Percentiles rank a stretch among this genome's conserved stretches.
Conservation (phyloP, 805 yeast species). For the Metschnikowia kofuensis region DNA sequence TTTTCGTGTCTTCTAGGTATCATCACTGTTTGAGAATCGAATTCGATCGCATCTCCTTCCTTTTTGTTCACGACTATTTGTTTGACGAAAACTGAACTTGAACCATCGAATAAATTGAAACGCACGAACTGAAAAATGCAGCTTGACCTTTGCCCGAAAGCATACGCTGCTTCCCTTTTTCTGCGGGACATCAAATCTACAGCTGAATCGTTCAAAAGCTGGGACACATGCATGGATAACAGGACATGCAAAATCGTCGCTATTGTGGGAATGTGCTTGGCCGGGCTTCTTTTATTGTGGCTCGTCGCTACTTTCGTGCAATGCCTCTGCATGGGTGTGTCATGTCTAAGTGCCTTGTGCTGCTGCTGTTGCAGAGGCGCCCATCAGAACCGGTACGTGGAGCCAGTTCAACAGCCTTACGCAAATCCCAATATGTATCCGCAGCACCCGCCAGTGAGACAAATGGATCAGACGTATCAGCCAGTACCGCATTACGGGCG, state of each 20-base stretch:
- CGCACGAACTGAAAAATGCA: no score
- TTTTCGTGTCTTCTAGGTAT: not conserved
- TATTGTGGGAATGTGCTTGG: slow-evolving; percentile 67
- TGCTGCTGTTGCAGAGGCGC: slow-evolving; percentile 46
- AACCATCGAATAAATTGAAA: no score
- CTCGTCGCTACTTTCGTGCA: slow-evolving; percentile 51
- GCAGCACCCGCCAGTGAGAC: slow-evolving; percentile 17
- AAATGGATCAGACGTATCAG: slow-evolving; percentile 14
- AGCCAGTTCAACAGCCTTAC: slow-evolving; percentile 22
- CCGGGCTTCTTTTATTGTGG: slow-evolving; percentile 54
- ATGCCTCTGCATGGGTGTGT: slow-evolving; percentile 54
- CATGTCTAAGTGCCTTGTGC: slow-evolving; percentile 43
- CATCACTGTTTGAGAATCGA: not conserved
- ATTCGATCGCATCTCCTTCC: not conserved
- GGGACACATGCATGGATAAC: slow-evolving; percentile 83
- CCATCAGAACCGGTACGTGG: slow-evolving; percentile 15
- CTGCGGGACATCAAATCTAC: slow-evolving; percentile 26
- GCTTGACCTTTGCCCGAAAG: slow-evolving; percentile 13
- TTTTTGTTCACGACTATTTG: no score
- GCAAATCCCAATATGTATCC: slow-evolving; percentile 36
- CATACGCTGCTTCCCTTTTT: slow-evolving; percentile 8
- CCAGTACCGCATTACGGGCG: slow-evolving; percentile 7
- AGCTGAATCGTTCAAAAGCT: slow-evolving; percentile 54
- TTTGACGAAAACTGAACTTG: no score
- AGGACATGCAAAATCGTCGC: slow-evolving; percentile 72